Evolutionary conservation across 23 red algal genomes (phyloP).

Genomic region (Gracilaria caudata): DNA sequence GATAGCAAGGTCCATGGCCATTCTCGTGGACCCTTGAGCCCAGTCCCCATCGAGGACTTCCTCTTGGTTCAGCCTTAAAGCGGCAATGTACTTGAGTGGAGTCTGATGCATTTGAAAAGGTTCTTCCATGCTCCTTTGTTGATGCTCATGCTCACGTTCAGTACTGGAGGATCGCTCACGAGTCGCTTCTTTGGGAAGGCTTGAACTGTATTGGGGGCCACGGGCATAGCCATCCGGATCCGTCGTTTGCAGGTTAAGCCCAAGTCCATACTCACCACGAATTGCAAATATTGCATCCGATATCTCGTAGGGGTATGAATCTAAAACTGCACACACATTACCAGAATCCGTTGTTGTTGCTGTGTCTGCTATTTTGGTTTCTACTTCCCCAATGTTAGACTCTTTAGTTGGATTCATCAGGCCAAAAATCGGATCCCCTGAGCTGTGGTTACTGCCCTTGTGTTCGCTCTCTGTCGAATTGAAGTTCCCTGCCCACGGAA

Average conservation of each 20-base stretch:
- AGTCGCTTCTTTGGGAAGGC: too few relatives aligned
- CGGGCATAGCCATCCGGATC: not conserved
- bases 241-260: not conserved
- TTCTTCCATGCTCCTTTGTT: constrained; percentile 4
- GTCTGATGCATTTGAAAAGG: constrained; percentile 8
- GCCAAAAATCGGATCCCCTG: not conserved
- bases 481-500: constrained; percentile 54
- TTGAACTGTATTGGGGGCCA: not conserved
- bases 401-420: not conserved
- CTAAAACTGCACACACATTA: not conserved
- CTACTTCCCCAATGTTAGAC: not conserved
- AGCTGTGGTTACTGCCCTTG: not conserved
- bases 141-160: constrained; percentile 9
- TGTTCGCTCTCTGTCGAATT: not conserved
- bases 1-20: constrained; percentile 78
- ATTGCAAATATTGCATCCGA: constrained; percentile 59
- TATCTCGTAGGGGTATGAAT: constrained; percentile 66
- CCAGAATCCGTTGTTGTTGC: not conserved
- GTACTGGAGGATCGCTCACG: not conserved
- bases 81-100: constrained; percentile 70
- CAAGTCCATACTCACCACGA: constrained; percentile 61
- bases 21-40: constrained; percentile 53
- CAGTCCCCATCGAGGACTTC: constrained; percentile 60
- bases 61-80: constrained; percentile 67
- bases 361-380: not conserved